Conservation (phyloP, 2,329 filamentous ascomycete genomes). For the Fusarium foetens region DNA sequence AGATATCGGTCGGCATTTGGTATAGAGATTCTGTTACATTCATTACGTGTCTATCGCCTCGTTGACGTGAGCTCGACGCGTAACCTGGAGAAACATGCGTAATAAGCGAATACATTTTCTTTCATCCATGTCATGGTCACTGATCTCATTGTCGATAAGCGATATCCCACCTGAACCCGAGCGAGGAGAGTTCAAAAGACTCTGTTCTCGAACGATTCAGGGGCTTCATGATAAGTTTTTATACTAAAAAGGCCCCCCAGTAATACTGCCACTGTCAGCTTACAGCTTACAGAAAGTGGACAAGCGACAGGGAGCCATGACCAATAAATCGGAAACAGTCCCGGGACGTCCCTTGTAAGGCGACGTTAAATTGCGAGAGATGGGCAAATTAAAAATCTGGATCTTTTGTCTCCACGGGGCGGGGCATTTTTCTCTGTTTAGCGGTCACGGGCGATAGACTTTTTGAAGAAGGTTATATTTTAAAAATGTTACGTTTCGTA, state of each 20-base stretch:
- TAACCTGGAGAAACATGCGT: constrained; percentile 4
- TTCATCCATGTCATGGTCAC: neutral
- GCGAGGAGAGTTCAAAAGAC: neutral
- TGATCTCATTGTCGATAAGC: constrained; percentile 29
- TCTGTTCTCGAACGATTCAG: constrained; percentile 5
- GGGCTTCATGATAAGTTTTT: neutral
- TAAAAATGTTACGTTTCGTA: neutral
- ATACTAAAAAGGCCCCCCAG: neutral
- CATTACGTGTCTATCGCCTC: neutral
- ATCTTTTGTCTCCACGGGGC: constrained; percentile 4
- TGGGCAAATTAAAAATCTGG: neutral
- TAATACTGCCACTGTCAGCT: neutral
- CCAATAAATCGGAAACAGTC: constrained; percentile 27
- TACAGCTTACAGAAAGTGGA: neutral
- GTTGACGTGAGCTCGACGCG: constrained; percentile 6
- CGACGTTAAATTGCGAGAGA: constrained; percentile 17
- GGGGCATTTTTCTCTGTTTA: neutral
- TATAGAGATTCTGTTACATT: constrained; percentile 14
- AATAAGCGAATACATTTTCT: constrained; percentile 6
- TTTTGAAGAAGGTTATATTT: neutral
- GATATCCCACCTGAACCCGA: neutral
- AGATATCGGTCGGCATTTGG: neutral
- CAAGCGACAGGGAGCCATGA: neutral
- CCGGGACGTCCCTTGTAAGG: constrained; percentile 21
- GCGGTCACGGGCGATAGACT: neutral